Evolutionary conservation across 2,329 filamentous ascomycete species (phyloP).

Genomic region (Fusarium hainanense): DNA sequence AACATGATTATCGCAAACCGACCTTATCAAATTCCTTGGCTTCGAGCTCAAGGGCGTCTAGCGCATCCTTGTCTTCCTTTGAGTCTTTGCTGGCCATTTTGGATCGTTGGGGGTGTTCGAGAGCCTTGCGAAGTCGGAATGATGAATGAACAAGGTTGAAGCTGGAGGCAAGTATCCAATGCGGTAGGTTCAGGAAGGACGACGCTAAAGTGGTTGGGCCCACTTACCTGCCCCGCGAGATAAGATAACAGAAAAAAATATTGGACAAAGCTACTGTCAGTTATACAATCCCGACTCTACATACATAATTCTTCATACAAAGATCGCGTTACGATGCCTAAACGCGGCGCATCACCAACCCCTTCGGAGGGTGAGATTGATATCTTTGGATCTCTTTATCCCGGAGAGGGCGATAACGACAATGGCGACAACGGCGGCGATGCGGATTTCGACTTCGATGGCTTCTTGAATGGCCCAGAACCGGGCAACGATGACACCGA

Average conservation of each 20-base stretch:
- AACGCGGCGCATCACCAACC: conserved; percentile 81
- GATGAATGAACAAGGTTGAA: conserved; percentile 10
- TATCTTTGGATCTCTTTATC: conserved; percentile 82
- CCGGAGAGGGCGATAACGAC: conserved; percentile 65
- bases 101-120: neutral
- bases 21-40: conserved; percentile 93
- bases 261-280: conserved; percentile 32
- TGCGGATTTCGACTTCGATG: conserved; percentile 67
- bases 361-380: conserved; percentile 92
- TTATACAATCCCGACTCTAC: conserved; percentile 14
- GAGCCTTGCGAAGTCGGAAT: conserved; percentile 8
- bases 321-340: conserved; percentile 66
- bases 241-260: conserved; percentile 57
- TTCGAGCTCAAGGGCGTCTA: conserved; percentile 84
- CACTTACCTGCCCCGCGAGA: conserved; percentile 50
- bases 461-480: conserved; percentile 66
- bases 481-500: conserved; percentile 72
- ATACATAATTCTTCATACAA: conserved; percentile 14
- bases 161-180: conserved; percentile 16
- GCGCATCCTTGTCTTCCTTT: conserved; percentile 76
- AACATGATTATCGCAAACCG: conserved; percentile 43
- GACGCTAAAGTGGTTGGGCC: conserved; percentile 15
- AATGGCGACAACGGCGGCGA: conserved; percentile 51
- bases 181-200: conserved; percentile 4
- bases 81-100: conserved; percentile 53